These are phyloP conservation scores for Neoboletus brunneissimus DNA, from an alignment of 768 basidiomycete species.

Conservation along the genomic window DNA sequence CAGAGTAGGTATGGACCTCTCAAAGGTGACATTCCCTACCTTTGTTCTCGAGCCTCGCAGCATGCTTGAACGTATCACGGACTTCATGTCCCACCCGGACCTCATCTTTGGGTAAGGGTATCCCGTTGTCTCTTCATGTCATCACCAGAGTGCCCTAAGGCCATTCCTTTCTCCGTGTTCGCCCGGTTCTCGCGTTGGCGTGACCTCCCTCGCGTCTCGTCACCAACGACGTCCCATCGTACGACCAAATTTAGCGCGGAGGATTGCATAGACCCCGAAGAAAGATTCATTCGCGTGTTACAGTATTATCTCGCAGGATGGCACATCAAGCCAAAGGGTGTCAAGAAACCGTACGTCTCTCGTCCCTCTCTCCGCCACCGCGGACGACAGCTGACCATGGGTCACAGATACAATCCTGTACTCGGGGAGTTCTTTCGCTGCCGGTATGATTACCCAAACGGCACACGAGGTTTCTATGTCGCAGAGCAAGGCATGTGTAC, in stretches of 20 bases:
- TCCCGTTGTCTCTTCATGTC: slow-evolving; percentile 12
- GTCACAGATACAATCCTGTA: slow-evolving; percentile 85
- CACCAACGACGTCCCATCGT: not conserved
- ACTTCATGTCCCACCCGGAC: slow-evolving; percentile 99
- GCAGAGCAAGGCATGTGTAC: slow-evolving; percentile 79
- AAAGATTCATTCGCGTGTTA: slow-evolving; percentile 86
- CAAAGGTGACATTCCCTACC: slow-evolving; percentile 88
- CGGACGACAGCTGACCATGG: slow-evolving; percentile 5
- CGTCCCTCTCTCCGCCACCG: not conserved
- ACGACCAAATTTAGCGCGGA: slow-evolving; percentile 57
- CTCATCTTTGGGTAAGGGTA: slow-evolving; percentile 84
- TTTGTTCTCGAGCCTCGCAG: slow-evolving; percentile 97
- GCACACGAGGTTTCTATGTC: slow-evolving; percentile 92
- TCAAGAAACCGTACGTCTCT: slow-evolving; percentile 90
- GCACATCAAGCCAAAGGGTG: slow-evolving; percentile 99
- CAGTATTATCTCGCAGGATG: slow-evolving; percentile 98
- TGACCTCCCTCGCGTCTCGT: not conserved
- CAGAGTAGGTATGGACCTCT: slow-evolving; percentile 96
- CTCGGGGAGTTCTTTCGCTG: slow-evolving; percentile 99
- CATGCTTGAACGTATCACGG: slow-evolving; percentile 97
- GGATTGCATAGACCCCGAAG: slow-evolving; percentile 75
- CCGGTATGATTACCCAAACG: slow-evolving; percentile 87
- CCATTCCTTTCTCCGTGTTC: slow-evolving; percentile 4
- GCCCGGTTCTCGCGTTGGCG: not conserved
- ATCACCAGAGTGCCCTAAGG: slow-evolving; percentile 21